phyloP scores from a whole-genome alignment of 331 rosid genomes.

The Acacia pycnantha region DNA sequence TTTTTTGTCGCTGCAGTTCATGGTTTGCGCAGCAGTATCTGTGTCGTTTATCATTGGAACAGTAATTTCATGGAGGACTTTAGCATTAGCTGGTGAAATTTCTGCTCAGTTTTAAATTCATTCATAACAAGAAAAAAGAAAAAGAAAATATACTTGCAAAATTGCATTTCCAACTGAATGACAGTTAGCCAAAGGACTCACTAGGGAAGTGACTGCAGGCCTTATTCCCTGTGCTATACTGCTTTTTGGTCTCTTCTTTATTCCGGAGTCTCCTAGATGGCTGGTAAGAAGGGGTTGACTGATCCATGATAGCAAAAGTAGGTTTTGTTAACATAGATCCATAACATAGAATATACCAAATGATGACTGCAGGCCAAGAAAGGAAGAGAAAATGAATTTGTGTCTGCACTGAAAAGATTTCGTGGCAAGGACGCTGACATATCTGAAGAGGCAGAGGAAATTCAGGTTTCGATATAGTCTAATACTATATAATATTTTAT shows the following conservation, averaged over 20 bases:
- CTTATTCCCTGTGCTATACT: slow-evolving; percentile 70
- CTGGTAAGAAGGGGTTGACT: slow-evolving; percentile 51
- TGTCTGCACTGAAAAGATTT: slow-evolving; percentile 56
- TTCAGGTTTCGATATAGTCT: slow-evolving; percentile 59
- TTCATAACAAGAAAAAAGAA: background rate
- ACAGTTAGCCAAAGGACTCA: slow-evolving; percentile 23
- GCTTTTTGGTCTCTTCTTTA: slow-evolving; percentile 75
- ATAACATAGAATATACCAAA: background rate
- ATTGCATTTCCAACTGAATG: background rate
- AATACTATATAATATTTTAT: background rate
- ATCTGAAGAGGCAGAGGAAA: slow-evolving; percentile 72
- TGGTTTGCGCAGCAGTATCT: slow-evolving; percentile 72
- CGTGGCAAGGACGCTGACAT: slow-evolving; percentile 77
- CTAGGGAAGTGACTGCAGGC: slow-evolving; percentile 47
- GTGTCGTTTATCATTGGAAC: slow-evolving; percentile 80
- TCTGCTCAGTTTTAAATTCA: slow-evolving; percentile 19
- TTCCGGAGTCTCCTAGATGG: slow-evolving; percentile 99
- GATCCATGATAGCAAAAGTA: background rate
- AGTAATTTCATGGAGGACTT: slow-evolving; percentile 70
- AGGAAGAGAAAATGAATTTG: slow-evolving; percentile 61
- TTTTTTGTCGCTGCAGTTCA: slow-evolving; percentile 46
- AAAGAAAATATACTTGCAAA: background rate
- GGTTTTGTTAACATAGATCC: background rate
- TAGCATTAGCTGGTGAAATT: slow-evolving; percentile 67
- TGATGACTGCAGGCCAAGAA: slow-evolving; percentile 51